Conservation (phyloP, 1,284 basidiomycete genomes). For the Trichosporon inkin region DNA sequence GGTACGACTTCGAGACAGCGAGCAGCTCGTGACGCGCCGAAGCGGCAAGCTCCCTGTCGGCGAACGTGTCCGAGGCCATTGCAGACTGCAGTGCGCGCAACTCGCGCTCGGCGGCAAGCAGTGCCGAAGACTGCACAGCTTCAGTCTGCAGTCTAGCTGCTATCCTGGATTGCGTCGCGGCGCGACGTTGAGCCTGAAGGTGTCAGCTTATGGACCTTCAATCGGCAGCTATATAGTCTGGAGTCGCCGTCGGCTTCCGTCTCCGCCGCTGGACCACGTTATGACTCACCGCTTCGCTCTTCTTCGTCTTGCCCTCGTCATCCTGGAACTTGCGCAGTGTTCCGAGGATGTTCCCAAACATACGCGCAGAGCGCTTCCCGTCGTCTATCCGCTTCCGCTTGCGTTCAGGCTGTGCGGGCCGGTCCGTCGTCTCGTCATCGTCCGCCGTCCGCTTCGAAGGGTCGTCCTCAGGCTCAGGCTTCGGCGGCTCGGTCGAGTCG, state of each 20-base stretch:
- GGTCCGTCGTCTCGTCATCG: background rate
- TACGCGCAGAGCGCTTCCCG: constrained; percentile 40
- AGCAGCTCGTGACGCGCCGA: constrained; percentile 37
- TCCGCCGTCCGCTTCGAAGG: constrained; percentile 10
- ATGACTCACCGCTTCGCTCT: constrained; percentile 42
- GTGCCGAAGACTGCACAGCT: constrained; percentile 12
- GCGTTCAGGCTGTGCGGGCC: constrained; percentile 34
- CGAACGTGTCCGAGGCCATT: constrained; percentile 39
- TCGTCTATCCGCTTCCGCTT: constrained; percentile 39
- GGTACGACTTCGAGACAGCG: constrained; percentile 35
- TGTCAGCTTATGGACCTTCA: background rate
- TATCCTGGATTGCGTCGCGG: constrained; percentile 43
- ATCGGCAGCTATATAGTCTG: background rate
- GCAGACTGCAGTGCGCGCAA: constrained; percentile 36
- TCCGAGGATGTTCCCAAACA: constrained; percentile 49
- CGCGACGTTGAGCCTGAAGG: constrained; percentile 40
- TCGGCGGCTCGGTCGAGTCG: background rate
- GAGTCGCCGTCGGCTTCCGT: too few relatives aligned
- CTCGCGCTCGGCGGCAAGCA: constrained; percentile 33
- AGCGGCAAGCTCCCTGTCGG: constrained; percentile 43
- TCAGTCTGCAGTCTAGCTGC: constrained; percentile 42
- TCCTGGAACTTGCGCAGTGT: constrained; percentile 50
- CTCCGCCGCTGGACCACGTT: background rate
- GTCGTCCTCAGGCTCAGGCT: background rate
- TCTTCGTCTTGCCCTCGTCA: constrained; percentile 43